phyloP scores from a whole-genome alignment of 179 eudicot species.

The Silene vulgaris region DNA sequence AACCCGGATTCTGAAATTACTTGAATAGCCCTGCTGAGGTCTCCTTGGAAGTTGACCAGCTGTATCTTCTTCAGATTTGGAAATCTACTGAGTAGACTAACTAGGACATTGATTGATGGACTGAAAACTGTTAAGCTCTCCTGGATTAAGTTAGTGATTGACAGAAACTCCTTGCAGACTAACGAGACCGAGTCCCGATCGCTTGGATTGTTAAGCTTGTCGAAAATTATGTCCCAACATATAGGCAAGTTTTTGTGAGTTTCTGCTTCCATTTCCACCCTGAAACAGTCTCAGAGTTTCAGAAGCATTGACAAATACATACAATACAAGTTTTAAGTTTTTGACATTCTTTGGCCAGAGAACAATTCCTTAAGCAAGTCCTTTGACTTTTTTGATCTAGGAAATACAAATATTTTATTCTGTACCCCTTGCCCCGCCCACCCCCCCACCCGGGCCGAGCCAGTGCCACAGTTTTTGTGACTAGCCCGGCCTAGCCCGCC shows the following conservation, averaged over 20 bases:
- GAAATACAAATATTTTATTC: no score
- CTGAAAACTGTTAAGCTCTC: slow-evolving; percentile 19
- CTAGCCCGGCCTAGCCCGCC: no score
- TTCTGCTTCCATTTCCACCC: slow-evolving; percentile 20
- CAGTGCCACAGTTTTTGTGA: no score
- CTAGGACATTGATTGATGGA: slow-evolving; percentile 22
- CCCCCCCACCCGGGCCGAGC: no score
- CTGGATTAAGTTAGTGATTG: slow-evolving; percentile 18
- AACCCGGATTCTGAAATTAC: slow-evolving; percentile 27
- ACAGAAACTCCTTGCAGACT: slow-evolving; percentile 37
- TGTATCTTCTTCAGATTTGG: slow-evolving; percentile 21
- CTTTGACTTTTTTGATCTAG: no score
- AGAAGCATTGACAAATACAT: neutral
- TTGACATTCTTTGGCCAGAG: no score
- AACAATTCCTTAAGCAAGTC: no score
- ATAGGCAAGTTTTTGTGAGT: slow-evolving; percentile 21
- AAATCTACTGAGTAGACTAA: slow-evolving; percentile 23
- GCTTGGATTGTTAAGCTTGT: slow-evolving; percentile 16
- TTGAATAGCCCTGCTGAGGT: slow-evolving; percentile 20
- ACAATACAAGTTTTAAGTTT: no score
- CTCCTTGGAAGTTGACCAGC: slow-evolving; percentile 16
- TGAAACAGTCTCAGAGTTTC: neutral
- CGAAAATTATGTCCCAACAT: slow-evolving; percentile 36
- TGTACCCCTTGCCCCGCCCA: no score
- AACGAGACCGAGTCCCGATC: slow-evolving; percentile 28